Base-by-base conservation (phyloP, 208 protist genomes). In the Trypanosoma grayi region DNA sequence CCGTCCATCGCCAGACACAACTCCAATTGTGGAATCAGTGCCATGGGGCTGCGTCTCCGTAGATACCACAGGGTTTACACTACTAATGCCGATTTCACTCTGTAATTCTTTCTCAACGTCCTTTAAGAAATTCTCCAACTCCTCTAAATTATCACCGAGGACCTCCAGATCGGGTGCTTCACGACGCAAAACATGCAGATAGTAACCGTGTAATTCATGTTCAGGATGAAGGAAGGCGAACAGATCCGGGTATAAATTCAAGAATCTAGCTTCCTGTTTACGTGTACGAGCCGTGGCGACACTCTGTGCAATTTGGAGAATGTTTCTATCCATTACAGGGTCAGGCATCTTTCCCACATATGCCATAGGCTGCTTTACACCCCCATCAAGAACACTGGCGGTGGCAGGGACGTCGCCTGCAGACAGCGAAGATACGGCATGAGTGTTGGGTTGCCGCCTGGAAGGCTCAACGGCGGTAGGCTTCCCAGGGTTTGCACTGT, bases 191-290 rank as follows among this genome's bases (percentile, higher is more conserved):
- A 93, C 66, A 66, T 84, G 91, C 11, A 95, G 70, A 66, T 95
- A 95, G 61, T 91, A 95, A 61, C 73, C 83, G 75, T 95, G 90
- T 58, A 81, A 93, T 51, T 88, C 78, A 57, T 95, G 74, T 37
- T 87, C 84, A 3, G 85, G 84, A 59, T 93, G 73, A 9, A 95
- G 73, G 60, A 95, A 95, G 50, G 48, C 63, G 64, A 95, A 95
- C 25, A 83, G 60, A 24, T 85, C 76, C 1, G 82, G 77, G 50
- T 88, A 78, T 48, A 80, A 77, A 18, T 81, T 75, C 54, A 95
- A 76, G 58, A 95, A 81, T 41, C 69, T 69, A 9, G 73, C 77
- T 73, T 95, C 90, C 11, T 79, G 65, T 43, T 90, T 82, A 24
- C 90, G 82, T 2, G 74, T 82, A 39, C 73, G 68, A 30, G 72